These are phyloP conservation scores for Aureobasidium musti DNA, from an alignment of 2,329 filamentous ascomycete genomes.

Conservation along the genomic window DNA sequence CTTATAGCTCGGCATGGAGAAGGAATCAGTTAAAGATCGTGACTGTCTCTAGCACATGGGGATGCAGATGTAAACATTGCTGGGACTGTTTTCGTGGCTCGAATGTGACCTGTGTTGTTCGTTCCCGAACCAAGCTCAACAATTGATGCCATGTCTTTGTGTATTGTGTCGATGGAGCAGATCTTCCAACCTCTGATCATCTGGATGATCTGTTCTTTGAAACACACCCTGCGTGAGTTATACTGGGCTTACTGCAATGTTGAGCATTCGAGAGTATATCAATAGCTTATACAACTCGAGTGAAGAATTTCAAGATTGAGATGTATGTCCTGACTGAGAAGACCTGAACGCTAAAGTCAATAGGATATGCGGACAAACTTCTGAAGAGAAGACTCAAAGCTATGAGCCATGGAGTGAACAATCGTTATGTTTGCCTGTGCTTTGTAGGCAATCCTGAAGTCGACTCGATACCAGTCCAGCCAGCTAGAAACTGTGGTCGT, in stretches of 20 bases:
- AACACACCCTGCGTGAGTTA: background rate
- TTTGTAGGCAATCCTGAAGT: background rate
- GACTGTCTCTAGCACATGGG: too few species aligned
- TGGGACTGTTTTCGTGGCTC: background rate
- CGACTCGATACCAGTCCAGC: too few species aligned
- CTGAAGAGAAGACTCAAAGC: background rate
- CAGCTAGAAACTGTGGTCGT: background rate
- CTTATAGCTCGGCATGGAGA: too few species aligned
- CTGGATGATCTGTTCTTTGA: background rate
- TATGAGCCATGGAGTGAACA: fast-evolving
- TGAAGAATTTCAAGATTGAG: background rate
- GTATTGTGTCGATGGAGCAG: background rate
- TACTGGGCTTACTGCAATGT: background rate
- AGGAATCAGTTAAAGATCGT: too few species aligned
- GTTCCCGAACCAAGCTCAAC: background rate
- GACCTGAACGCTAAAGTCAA: background rate
- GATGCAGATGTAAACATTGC: background rate
- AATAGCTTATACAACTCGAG: background rate
- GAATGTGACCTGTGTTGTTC: background rate
- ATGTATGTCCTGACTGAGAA: background rate
- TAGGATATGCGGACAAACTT: background rate
- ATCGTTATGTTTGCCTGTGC: background rate
- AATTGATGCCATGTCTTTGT: background rate
- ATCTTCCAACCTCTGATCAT: background rate
- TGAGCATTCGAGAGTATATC: background rate